A percentile compares a stretch with the other conserved stretches of the same genome.
These are phyloP conservation scores for Wickerhamiella dianesei DNA, from an alignment of 805 yeast genomes.

Conservation along the genomic window DNA sequence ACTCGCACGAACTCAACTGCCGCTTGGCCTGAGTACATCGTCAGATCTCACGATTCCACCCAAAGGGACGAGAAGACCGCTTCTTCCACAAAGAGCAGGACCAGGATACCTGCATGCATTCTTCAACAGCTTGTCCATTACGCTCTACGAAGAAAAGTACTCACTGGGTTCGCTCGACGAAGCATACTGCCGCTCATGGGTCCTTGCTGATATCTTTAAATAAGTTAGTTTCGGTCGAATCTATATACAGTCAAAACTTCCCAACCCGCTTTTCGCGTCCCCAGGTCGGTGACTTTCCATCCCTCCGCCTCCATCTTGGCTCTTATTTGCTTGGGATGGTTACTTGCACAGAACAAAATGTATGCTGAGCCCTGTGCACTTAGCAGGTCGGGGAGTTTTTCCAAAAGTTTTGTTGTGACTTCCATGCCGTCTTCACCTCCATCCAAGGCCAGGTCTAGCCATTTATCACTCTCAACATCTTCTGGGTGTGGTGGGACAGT, in stretches of 20 bases:
- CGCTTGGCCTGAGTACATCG: background rate
- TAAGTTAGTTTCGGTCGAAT: conserved; percentile 26
- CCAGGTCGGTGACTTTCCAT: conserved; percentile 45
- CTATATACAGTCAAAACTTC: conserved; percentile 71
- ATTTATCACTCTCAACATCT: conserved; percentile 36
- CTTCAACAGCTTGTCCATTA: conserved; percentile 50
- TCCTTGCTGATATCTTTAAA: conserved; percentile 40
- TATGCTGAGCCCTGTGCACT: conserved; percentile 61
- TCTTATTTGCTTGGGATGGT: conserved; percentile 56
- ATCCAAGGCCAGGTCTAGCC: conserved; percentile 81
- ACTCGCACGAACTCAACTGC: background rate
- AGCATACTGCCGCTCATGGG: conserved; percentile 40
- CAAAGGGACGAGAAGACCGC: conserved; percentile 21
- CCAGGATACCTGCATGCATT: conserved; percentile 39
- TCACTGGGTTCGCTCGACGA: conserved; percentile 34
- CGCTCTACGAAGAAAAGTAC: conserved; percentile 53
- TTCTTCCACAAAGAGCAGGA: conserved; percentile 14
- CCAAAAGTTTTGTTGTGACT: conserved; percentile 54
- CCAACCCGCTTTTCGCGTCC: conserved; percentile 84
- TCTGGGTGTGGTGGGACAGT: conserved; percentile 48
- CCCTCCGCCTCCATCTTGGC: conserved; percentile 32
- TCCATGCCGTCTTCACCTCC: conserved; percentile 91
- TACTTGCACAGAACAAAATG: conserved; percentile 82
- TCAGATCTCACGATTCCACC: background rate
- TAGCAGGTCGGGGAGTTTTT: conserved; percentile 39